These are phyloP conservation scores for Fusarium sulawesiense DNA, from an alignment of 2,329 filamentous ascomycete genomes.

Conservation along the genomic window DNA sequence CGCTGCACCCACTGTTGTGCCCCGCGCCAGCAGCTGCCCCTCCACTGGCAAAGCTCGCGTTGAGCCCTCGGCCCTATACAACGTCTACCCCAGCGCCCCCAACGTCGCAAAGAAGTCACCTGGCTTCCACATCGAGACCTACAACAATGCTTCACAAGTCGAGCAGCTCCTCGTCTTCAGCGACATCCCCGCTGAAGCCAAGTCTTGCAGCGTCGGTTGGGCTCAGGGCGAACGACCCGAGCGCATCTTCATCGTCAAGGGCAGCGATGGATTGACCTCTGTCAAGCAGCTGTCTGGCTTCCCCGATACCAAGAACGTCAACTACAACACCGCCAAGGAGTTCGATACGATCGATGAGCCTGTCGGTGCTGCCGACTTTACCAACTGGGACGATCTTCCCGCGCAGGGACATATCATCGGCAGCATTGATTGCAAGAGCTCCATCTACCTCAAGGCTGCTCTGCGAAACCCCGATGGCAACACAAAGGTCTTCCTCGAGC, in stretches of 20 bases:
- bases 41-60: conserved; percentile 2
- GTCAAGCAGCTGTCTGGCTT: conserved; percentile 45
- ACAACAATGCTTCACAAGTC: conserved; percentile 38
- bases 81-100: conserved; percentile 34
- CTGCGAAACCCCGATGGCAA: conserved; percentile 40
- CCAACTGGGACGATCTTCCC: conserved; percentile 45
- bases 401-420: conserved; percentile 42
- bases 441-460: conserved; percentile 47
- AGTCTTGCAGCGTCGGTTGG: conserved; percentile 49
- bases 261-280: conserved; percentile 40
- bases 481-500: conserved; percentile 47
- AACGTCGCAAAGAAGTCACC: conserved; percentile 22
- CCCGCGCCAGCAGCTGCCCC: conserved; percentile 25
- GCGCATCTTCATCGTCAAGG: conserved; percentile 53
- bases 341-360: conserved; percentile 35
- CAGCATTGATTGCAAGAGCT: conserved; percentile 44
- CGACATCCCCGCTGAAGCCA: conserved; percentile 47
- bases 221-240: conserved; percentile 52
- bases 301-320: conserved; percentile 37
- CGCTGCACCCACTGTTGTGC: conserved; percentile 20
- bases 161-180: conserved; percentile 51
- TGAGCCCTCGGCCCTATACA: conserved; percentile 31
- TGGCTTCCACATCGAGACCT: conserved; percentile 44
- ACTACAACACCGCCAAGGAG: conserved; percentile 37
- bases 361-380: conserved; percentile 47